Percentiles rank a stretch among this genome's conserved stretches.
phyloP scores from a whole-genome alignment of 805 yeast species.

The Spathaspora sp. region DNA sequence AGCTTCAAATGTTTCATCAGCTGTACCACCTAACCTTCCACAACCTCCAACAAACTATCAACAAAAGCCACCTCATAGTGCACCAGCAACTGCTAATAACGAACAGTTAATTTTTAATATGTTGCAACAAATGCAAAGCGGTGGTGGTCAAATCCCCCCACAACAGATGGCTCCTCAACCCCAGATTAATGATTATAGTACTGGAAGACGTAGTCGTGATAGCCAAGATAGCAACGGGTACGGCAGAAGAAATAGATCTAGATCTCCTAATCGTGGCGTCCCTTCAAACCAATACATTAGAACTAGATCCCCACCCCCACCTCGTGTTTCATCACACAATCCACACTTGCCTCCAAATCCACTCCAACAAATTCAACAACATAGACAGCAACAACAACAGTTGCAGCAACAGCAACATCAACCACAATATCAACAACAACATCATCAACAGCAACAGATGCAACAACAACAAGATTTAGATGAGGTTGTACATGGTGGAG shows the following conservation, averaged over 20 bases:
- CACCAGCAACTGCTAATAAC: constrained; percentile 14
- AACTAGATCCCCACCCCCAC: constrained; percentile 33
- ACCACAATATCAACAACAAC: constrained; percentile 6
- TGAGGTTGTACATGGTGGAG: constrained; percentile 37
- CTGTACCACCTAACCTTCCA: constrained; percentile 7
- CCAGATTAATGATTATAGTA: constrained; percentile 8
- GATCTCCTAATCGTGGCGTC: constrained; percentile 43
- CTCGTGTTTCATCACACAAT: constrained; percentile 9
- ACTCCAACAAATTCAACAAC: constrained; percentile 3
- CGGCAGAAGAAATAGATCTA: constrained; percentile 50
- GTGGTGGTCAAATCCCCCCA: constrained; percentile 6
- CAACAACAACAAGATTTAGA: constrained; percentile 8
- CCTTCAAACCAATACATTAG: constrained; percentile 12
- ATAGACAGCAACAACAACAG: constrained; percentile 1
- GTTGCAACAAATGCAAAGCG: constrained; percentile 50
- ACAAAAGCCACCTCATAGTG: constrained; percentile 12
- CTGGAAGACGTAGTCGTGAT: constrained; percentile 5
- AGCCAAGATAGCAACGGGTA: constrained; percentile 25
- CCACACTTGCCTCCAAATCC: neutral
- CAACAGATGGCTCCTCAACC: constrained; percentile 13
- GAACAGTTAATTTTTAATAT: constrained; percentile 45
- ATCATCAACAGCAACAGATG: neutral
- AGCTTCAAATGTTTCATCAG: constrained; percentile 13
- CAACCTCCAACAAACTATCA: constrained; percentile 6
- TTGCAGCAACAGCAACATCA: constrained; percentile 2